A percentile compares a stretch with the other conserved stretches of the same genome.
phyloP scores from a whole-genome alignment of 495 filamentous ascomycete species.

The Xylaria bambusicola region DNA sequence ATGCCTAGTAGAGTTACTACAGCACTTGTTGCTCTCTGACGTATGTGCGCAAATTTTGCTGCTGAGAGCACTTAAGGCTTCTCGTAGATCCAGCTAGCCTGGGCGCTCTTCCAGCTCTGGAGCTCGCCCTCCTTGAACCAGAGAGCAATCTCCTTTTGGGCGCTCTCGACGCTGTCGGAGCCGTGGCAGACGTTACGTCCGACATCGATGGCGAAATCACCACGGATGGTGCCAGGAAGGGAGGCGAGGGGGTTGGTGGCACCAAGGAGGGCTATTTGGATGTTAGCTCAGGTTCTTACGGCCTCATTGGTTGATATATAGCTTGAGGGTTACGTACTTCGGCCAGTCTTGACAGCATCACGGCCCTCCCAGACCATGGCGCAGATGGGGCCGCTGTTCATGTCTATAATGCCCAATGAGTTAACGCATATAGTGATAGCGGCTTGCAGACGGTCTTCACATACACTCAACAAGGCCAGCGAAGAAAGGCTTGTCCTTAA shows the following conservation, averaged over 20 bases:
- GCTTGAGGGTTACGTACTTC: constrained; percentile 61
- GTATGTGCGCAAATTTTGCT: constrained; percentile 4
- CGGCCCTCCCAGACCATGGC: constrained; percentile 99
- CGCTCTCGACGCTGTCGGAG: constrained; percentile 95
- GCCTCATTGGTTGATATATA: not conserved
- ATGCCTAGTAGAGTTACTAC: not conserved
- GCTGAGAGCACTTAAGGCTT: constrained; percentile 44
- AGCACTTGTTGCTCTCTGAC: not conserved
- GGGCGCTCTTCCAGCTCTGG: constrained; percentile 73
- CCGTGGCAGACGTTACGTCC: constrained; percentile 99
- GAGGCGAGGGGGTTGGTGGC: constrained; percentile 97
- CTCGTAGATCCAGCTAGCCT: constrained; percentile 95
- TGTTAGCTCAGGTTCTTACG: constrained; percentile 19
- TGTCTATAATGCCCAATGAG: constrained; percentile 60
- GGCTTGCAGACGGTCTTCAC: constrained; percentile 11
- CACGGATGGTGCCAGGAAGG: constrained; percentile 91
- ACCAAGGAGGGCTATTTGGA: constrained; percentile 73
- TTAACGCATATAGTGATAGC: not conserved
- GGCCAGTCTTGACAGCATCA: constrained; percentile 97
- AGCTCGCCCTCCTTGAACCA: constrained; percentile 92
- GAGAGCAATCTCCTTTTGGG: constrained; percentile 98
- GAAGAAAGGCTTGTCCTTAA: constrained; percentile 95
- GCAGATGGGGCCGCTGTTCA: constrained; percentile 93
- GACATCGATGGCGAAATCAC: constrained; percentile 62
- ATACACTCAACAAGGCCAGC: constrained; percentile 83